Evolutionary conservation across 305 asterid species (phyloP), one percentile per base, ranked within the genome.

Genomic region (Fraxinus sp.): DNA sequence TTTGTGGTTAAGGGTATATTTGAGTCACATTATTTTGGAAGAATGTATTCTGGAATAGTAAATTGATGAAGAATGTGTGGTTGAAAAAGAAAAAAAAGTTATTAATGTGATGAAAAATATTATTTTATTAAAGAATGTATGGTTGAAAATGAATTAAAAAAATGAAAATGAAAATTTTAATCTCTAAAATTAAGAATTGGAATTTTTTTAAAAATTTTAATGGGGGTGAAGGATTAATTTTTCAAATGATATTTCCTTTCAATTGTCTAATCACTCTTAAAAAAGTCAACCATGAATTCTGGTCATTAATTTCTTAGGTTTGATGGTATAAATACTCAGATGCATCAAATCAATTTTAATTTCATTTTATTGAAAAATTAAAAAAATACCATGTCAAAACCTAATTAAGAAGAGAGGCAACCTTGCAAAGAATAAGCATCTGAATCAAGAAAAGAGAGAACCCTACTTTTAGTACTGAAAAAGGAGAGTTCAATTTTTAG

Each of bases 261-360:
- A 79, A 72, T 87, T 80, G 97, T 94, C 97, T 86, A 88, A 86
- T 91, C 97, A 91, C 20, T 80, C 78, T 22, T 64, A 66, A 14
- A 85, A 87, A 93, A 91, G 98, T 95, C 97, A 93, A 93, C 97
- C 94, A 84, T 79, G 86, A 87, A 88, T 87, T 93, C 91, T 87
- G 59, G 78, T 82, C 85, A 85, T 86, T 83, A 74, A 79, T 85
- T 83, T 78, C 84, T 68, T 80, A 71, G 76, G 18, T 68, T 85
- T 84, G 70, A 80, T 59, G 89, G 86, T 92, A 92, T 95, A 93
- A 88, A 93, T 91, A 91, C 84, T 32, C 72, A 87, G 88, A 83
- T 84, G 92, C 90, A 83, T 85, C 87, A 85, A 80, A 86, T 84
- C 91, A 85, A 39, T 82, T 88, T 88, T 39, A 92, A 90, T 86